Base-by-base conservation (phyloP, 805 yeast species). In the Myxozyma melibiosi region DNA sequence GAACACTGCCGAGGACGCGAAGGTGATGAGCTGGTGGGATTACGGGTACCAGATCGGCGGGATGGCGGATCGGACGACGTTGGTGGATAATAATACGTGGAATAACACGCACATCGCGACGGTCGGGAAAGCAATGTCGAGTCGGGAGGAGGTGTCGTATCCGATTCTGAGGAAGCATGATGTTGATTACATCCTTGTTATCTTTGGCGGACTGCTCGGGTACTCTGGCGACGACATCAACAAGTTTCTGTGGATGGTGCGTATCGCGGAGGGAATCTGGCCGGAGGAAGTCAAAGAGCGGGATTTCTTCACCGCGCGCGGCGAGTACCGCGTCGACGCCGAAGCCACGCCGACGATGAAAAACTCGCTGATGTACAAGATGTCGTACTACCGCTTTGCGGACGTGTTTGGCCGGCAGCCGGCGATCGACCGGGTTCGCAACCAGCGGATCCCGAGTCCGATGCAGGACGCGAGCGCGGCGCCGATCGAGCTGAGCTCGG, bases 21-120 rank as follows among this genome's bases (percentile, higher is more conserved):
- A 88, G 73, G 87, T 94, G 60, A 90, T 95, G 86, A 86, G 97
- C 9, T 94, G 99, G 99, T 94, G 99, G 99, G 99, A 95, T 78
- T 95, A 95, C 70, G 99, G 99, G 53, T 94, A 94, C 74, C 99
- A 94, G 78, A 94, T 94, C 68, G 99, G 99, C 67, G 99, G 99
- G 62, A 94, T 94, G 98, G 99, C 99, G 44, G 99, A 94, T 75
- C 84, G 99, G 70, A 92, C 98, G 63, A 94, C 99, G 4, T 79
- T 94, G 66, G 99, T 95, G 38, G 99, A 94, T 74, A 94, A 94
- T 81, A 94, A 94, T 76, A 94, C 99, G 9, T 94, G 99, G 99
- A 94, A 94, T 73, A 94, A 94, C 78, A 94, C 99, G 2, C 99
- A 94, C 72, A 95, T 94, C 74, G 99, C 99, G 65, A 90, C 97